These are phyloP conservation scores for Cladosporium oxysporum DNA, from an alignment of 2,329 filamentous ascomycete genomes.

Conservation along the genomic window DNA sequence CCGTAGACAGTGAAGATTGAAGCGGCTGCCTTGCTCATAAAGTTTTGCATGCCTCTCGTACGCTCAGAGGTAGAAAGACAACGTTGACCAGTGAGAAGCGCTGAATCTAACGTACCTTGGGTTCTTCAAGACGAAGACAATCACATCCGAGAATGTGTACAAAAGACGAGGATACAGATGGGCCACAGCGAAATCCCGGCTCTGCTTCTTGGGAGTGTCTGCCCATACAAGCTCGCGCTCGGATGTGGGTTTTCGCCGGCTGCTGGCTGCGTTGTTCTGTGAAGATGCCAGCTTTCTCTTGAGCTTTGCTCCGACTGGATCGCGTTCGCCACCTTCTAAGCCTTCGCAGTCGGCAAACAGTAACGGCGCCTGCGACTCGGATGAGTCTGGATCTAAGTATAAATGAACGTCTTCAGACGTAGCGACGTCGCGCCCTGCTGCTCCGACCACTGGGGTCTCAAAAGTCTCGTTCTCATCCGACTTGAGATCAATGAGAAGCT, in stretches of 20 bases:
- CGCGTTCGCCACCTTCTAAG: slow-evolving; percentile 51
- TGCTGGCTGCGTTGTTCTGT: not conserved
- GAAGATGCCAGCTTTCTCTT: slow-evolving; percentile 6
- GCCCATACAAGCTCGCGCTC: slow-evolving; percentile 29
- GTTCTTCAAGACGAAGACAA: slow-evolving; percentile 42
- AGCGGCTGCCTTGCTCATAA: no score
- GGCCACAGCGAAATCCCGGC: slow-evolving; percentile 36
- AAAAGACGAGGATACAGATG: slow-evolving; percentile 41
- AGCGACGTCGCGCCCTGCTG: slow-evolving; percentile 35
- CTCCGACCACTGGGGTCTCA: slow-evolving; percentile 24
- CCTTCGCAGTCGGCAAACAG: slow-evolving; percentile 57
- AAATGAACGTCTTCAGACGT: slow-evolving; percentile 54
- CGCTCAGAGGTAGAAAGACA: not conserved
- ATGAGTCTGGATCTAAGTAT: slow-evolving; percentile 49
- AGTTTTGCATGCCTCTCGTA: not conserved
- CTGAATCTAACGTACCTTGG: slow-evolving; percentile 29
- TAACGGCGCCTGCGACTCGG: slow-evolving; percentile 40
- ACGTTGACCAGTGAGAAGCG: not conserved
- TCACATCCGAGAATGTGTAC: slow-evolving; percentile 43
- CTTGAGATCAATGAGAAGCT: slow-evolving; percentile 49
- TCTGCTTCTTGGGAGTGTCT: slow-evolving; percentile 25
- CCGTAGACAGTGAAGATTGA: no score
- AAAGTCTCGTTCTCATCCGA: slow-evolving; percentile 28
- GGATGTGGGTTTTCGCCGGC: slow-evolving; percentile 19
- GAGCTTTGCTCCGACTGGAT: slow-evolving; percentile 36